Percentiles rank a stretch among this genome's conserved stretches.
phyloP scores from a whole-genome alignment of 2,329 filamentous ascomycete genomes.

The Clonostachys rhizophaga region DNA sequence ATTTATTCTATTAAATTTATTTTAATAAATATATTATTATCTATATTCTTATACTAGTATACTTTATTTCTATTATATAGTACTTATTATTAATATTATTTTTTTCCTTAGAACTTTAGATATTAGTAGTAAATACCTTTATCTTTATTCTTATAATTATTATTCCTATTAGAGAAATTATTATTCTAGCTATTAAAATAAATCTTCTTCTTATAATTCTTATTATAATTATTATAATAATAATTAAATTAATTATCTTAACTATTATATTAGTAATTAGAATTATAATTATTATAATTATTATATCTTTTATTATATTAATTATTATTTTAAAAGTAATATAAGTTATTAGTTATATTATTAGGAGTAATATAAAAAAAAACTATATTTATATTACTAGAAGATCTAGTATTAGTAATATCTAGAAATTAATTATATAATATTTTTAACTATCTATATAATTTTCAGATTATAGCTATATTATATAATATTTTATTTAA shows the following conservation, averaged over 20 bases:
- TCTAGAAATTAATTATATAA: too few species aligned
- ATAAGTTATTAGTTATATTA: neutral
- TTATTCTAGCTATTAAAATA: too few species aligned
- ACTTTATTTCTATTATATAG: neutral
- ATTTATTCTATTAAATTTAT: neutral
- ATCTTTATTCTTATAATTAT: too few species aligned
- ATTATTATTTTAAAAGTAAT: neutral
- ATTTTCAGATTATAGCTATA: too few species aligned
- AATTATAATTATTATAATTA: neutral
- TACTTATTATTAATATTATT: too few species aligned
- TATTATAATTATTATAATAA: neutral
- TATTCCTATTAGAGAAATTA: neutral
- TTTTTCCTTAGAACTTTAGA: too few species aligned
- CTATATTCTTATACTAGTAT: neutral
- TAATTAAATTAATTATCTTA: neutral
- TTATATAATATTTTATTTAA: too few species aligned
- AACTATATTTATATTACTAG: neutral
- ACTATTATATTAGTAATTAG: neutral
- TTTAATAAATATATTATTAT: neutral
- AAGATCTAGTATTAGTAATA: neutral
- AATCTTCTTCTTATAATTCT: too few species aligned
- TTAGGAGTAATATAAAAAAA: neutral
- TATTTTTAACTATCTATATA: too few species aligned
- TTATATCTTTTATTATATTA: neutral
- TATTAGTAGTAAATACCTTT: too few species aligned